Percentiles rank a stretch among this genome's conserved stretches.
Evolutionary conservation across 352 stramenopile species (phyloP).

Genomic region (Phytophthora meadii): DNA sequence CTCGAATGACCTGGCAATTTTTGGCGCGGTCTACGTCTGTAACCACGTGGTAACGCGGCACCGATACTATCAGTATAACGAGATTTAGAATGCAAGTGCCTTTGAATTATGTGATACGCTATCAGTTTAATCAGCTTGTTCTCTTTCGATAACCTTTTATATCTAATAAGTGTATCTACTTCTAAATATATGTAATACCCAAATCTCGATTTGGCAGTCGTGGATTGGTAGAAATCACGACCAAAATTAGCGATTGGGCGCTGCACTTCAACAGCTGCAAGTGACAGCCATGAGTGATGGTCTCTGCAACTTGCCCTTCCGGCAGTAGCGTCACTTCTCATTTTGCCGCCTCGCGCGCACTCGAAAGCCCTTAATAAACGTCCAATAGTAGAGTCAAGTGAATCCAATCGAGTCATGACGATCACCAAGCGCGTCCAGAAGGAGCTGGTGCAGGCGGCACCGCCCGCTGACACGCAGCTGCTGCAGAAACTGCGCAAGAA

Average conservation of each 20-base stretch:
- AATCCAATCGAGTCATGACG: conserved; percentile 34
- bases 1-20: not conserved
- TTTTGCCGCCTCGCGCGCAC: conserved; percentile 18
- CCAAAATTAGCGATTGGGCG: conserved; percentile 4
- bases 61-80: not conserved
- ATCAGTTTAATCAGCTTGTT: too few species aligned
- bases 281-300: conserved; percentile 26
- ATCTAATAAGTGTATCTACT: conserved; percentile 20
- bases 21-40: conserved; percentile 6
- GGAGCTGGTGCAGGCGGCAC: conserved; percentile 52
- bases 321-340: conserved; percentile 18
- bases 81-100: not conserved
- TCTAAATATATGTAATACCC: not conserved
- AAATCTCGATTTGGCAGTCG: not conserved
- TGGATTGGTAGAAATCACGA: conserved; percentile 1
- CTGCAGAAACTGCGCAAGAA: conserved; percentile 35
- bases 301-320: conserved; percentile 12
- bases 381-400: too few species aligned
- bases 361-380: not conserved
- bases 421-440: conserved; percentile 69
- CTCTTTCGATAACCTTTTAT: not conserved
- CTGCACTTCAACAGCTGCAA: conserved; percentile 13
- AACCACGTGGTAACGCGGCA: conserved; percentile 12
- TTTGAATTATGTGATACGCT: too few species aligned
- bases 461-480: conserved; percentile 30